Evolutionary conservation across 2,329 filamentous ascomycete genomes (phyloP), one percentile per base, ranked within the genome.

Genomic region (Cylindrodendrum hubeiense): DNA sequence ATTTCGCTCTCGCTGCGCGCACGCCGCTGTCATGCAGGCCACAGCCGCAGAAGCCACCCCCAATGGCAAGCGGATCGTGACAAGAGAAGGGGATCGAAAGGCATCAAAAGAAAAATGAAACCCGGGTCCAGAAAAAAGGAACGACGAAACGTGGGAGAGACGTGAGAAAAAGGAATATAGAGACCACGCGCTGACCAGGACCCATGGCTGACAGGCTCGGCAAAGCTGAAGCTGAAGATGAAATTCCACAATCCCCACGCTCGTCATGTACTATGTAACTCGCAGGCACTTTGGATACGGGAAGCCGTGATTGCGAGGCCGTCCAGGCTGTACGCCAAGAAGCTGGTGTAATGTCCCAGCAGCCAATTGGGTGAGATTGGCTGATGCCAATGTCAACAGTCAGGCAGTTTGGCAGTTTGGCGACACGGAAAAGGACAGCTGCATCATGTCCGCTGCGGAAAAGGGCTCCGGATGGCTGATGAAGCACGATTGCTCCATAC

Each of bases 11-110:
- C 52, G 53, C 52, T 49, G 49, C 33, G n/a, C 49, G 49, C 44
- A 19, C 46, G 50, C 51, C 44, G 59, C 54, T 68, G 51, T 60
- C 65, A 67, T 71, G 61, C 68, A 69, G 66, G 56, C 62, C 60
- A 51, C 63, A 72, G 65, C 68, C 63, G 69, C 66, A 54, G 59
- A n/a, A 50, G 53, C 44, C 50, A 46, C 43, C 34, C 47, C 34
- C 41, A 53, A 57, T 63, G 47, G 60, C 41, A 68, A 33, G 39
- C 41, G 19, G 53, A 57, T 34, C 47, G 28, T 30, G 30, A 52
- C 22, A n/a, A 52, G 30, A 46, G 39, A 50, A 56, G 5, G 63
- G 21, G 24, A 43, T 56, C 21, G 52, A 44, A 51, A 51, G 22
- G 41, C 37, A 43, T 49, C 7, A 51, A 43, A 63, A 63, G 66